phyloP scores from a whole-genome alignment of 495 filamentous ascomycete species.

The Penicillium subrubescens region DNA sequence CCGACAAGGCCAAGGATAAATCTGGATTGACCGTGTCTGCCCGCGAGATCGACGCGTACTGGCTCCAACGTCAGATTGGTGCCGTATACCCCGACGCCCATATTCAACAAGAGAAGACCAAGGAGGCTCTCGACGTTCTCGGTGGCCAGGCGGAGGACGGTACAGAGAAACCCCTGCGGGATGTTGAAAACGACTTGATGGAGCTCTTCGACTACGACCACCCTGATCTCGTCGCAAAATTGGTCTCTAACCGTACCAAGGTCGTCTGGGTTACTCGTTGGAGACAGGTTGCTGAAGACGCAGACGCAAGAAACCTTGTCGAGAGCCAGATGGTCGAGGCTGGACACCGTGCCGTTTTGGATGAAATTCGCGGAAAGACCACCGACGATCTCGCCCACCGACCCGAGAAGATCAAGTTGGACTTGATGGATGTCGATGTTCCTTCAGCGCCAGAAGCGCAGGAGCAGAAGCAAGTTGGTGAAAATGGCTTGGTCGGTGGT shows the following conservation, averaged over 20 bases:
- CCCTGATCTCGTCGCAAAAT: conserved; percentile 85
- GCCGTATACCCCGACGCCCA: conserved; percentile 86
- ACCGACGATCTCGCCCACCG: conserved; percentile 56
- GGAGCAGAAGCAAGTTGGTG: conserved; percentile 51
- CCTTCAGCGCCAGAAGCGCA: conserved; percentile 57
- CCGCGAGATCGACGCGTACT: conserved; percentile 93
- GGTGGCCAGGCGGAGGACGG: conserved; percentile 75
- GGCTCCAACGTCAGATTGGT: conserved; percentile 93
- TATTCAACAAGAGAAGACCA: conserved; percentile 84
- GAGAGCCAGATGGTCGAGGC: conserved; percentile 88
- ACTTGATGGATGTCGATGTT: conserved; percentile 88
- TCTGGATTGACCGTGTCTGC: conserved; percentile 63
- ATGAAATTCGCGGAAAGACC: conserved; percentile 74
- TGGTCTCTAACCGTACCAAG: conserved; percentile 90
- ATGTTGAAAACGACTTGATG: conserved; percentile 98
- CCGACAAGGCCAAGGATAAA: conserved; percentile 53
- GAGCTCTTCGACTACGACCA: conserved; percentile 97
- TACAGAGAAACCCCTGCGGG: conserved; percentile 78
- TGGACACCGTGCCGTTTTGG: conserved; percentile 83
- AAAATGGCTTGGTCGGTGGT: conserved; percentile 76
- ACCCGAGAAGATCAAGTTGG: conserved; percentile 75
- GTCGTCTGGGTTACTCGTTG: conserved; percentile 94
- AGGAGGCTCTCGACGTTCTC: conserved; percentile 77
- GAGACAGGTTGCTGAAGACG: conserved; percentile 79
- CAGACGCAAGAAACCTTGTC: conserved; percentile 71